These are phyloP conservation scores for Aulographum hederae DNA, from an alignment of 2,329 filamentous ascomycete genomes.

Conservation along the genomic window DNA sequence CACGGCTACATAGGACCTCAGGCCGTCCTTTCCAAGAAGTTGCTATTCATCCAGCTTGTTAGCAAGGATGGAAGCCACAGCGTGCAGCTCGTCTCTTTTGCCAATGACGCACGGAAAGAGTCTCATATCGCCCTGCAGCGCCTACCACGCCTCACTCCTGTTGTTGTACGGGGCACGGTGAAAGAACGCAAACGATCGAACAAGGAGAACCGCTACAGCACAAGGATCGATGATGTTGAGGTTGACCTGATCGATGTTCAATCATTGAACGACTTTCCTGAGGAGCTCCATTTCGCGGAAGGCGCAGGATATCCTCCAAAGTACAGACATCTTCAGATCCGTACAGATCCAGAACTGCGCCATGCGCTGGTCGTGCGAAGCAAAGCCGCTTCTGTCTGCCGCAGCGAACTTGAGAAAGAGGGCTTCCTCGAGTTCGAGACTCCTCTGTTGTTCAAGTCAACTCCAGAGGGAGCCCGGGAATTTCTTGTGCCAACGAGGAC, in stretches of 20 bases:
- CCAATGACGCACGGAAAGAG: constrained; percentile 8
- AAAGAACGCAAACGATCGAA: constrained; percentile 21
- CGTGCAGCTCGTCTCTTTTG: constrained; percentile 32
- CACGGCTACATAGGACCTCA: constrained; percentile 57
- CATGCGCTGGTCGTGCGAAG: constrained; percentile 55
- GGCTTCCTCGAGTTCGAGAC: constrained; percentile 74
- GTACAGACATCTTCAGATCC: constrained; percentile 67
- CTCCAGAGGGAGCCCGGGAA: constrained; percentile 84
- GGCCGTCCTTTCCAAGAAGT: constrained; percentile 46
- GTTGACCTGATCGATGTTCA: constrained; percentile 43
- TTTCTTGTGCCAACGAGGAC: constrained; percentile 80
- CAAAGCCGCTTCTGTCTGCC: constrained; percentile 33
- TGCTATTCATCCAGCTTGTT: constrained; percentile 50
- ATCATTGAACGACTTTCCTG: constrained; percentile 54
- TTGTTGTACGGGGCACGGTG: constrained; percentile 32
- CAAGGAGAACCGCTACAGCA: constrained; percentile 11
- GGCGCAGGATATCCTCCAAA: constrained; percentile 57
- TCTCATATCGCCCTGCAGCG: constrained; percentile 20
- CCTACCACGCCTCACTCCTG: constrained; percentile 32
- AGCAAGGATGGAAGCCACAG: constrained; percentile 23
- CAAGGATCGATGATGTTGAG: constrained; percentile 29
- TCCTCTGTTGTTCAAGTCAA: constrained; percentile 90
- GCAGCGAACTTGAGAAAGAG: constrained; percentile 32
- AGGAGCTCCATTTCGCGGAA: constrained; percentile 57
- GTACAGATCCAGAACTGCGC: constrained; percentile 50